Percentiles rank a stretch among this genome's conserved stretches.
phyloP scores from a whole-genome alignment of 352 stramenopile genomes.

The Pythium rhizo-oryzae region DNA sequence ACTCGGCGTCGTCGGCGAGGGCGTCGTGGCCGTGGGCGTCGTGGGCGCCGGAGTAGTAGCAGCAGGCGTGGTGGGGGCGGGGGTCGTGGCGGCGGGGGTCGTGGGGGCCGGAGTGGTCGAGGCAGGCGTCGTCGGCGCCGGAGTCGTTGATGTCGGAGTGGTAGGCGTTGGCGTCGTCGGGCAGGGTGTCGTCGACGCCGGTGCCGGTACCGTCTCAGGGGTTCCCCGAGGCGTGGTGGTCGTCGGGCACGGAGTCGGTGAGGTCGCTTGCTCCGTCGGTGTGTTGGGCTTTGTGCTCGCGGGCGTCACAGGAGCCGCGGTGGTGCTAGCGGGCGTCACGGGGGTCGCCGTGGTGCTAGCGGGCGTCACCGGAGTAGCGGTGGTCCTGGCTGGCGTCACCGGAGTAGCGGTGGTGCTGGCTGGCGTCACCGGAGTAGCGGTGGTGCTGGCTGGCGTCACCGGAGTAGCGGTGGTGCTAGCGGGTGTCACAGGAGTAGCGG shows the following conservation, averaged over 20 bases:
- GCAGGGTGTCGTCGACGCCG: neutral
- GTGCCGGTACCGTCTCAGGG: neutral
- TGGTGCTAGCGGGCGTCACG: no score
- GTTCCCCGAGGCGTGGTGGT: conserved; percentile 2
- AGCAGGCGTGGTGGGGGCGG: neutral
- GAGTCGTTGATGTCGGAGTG: neutral
- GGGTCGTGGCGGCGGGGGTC: neutral
- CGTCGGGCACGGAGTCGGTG: neutral
- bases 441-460: no score
- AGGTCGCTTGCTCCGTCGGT: neutral
- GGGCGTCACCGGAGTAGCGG: no score
- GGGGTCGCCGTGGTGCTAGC: no score
- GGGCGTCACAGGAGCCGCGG: no score
- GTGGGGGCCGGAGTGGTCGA: neutral
- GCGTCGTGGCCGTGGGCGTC: neutral
- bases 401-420: no score
- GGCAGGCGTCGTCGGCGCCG: neutral
- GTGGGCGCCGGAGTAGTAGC: neutral
- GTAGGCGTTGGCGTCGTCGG: neutral
- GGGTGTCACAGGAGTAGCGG: no score
- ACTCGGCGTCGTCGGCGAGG: neutral
- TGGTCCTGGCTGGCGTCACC: no score
- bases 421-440: no score
- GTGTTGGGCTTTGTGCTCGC: no score
- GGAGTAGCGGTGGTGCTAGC: no score